These are phyloP conservation scores for Parachlorella kessleri DNA, from an alignment of 139 green algal genomes.

Conservation along the genomic window DNA sequence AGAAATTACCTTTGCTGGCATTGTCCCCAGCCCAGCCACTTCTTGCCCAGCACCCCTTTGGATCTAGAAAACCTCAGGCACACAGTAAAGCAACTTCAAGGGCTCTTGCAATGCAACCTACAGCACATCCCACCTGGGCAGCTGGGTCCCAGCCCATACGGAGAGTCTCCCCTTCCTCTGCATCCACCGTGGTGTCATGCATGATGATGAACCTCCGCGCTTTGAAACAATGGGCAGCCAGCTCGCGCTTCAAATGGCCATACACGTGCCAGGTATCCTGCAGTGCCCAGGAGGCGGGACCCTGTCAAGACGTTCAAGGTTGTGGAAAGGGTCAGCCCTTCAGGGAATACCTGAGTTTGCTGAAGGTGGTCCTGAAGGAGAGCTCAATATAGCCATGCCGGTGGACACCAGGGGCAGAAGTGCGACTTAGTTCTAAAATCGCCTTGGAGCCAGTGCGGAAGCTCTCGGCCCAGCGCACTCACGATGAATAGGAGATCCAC, in stretches of 20 bases:
- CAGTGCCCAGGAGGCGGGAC: not conserved
- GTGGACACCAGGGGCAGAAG: not conserved
- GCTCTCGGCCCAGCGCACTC: not conserved
- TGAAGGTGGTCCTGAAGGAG: too few species aligned
- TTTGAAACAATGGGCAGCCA: not conserved
- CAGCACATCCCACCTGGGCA: not conserved
- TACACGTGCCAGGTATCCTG: not conserved
- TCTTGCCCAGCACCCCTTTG: not conserved
- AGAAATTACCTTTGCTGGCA: too few species aligned
- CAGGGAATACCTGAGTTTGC: not conserved
- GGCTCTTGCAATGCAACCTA: not conserved
- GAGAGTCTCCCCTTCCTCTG: not conserved
- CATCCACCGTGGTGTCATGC: not conserved
- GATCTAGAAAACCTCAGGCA: not conserved
- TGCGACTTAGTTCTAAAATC: not conserved
- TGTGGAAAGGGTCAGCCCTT: not conserved
- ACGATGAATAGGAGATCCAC: slow-evolving; percentile 1
- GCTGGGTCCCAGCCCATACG: not conserved
- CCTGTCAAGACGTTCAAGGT: too few species aligned
- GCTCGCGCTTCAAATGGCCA: slow-evolving; percentile 1
- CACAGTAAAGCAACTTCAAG: not conserved
- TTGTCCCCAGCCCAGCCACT: not conserved
- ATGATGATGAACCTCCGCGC: not conserved
- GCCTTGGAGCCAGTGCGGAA: not conserved
- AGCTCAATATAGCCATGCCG: too few species aligned